Conservation (phyloP, 306 rosid species). For the Sicyos baderoa region DNA sequence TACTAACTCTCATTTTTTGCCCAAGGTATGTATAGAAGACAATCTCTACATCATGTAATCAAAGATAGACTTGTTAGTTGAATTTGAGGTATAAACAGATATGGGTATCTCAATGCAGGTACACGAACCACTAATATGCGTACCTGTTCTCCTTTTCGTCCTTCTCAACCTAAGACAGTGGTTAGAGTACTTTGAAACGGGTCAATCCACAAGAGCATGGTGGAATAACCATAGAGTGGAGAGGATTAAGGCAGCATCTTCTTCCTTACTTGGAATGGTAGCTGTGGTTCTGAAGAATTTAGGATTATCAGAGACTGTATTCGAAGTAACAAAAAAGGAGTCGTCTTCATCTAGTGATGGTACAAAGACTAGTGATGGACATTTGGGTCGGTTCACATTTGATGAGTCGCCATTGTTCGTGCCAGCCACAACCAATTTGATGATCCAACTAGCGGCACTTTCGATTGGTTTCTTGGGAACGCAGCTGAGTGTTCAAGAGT, state of each 20-base stretch:
- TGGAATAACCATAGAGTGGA: slow-evolving; percentile 68
- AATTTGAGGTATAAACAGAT: not conserved
- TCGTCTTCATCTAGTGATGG: slow-evolving; percentile 15
- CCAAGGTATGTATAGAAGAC: slow-evolving; percentile 34
- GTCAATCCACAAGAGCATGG: slow-evolving; percentile 47
- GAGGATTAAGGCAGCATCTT: slow-evolving; percentile 29
- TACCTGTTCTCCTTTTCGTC: slow-evolving; percentile 26
- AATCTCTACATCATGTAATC: not conserved
- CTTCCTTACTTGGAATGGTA: slow-evolving; percentile 41
- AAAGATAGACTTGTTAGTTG: not conserved
- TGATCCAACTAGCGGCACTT: slow-evolving; percentile 38
- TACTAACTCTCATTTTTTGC: slow-evolving; percentile 49
- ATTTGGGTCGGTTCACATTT: slow-evolving; percentile 38
- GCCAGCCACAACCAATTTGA: slow-evolving; percentile 47
- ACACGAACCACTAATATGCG: slow-evolving; percentile 31
- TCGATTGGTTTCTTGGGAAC: slow-evolving; percentile 25
- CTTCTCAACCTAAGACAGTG: slow-evolving; percentile 20
- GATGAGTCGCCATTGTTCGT: slow-evolving; percentile 45
- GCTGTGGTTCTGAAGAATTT: slow-evolving; percentile 29
- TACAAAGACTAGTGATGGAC: not conserved
- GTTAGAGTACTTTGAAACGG: slow-evolving; percentile 28
- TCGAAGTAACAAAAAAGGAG: slow-evolving; percentile 55
- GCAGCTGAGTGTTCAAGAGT: not conserved
- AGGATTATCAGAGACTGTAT: slow-evolving; percentile 34
- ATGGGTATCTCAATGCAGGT: slow-evolving; percentile 14